Base-by-base conservation (phyloP, 176 grass and related monocot genomes). In the Luzula sylvatica region DNA sequence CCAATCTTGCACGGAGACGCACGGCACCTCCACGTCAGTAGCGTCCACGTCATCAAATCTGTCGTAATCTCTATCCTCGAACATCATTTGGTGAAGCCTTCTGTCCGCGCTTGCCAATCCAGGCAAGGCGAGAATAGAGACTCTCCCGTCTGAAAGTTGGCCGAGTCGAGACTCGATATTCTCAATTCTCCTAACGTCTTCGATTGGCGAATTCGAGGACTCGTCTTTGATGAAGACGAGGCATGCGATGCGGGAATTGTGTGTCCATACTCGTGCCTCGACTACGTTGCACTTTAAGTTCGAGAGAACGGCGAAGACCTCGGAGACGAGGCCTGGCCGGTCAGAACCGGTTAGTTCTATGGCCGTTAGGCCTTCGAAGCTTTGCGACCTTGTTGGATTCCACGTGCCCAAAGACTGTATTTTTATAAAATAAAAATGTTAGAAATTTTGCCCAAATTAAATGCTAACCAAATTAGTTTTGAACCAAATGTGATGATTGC, bases 61-160 rank as follows among this genome's bases (percentile, higher is more conserved):
- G 15, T 52, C 58, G 9, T 69, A 65, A 69, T 86, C 74, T 1
- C 50, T 66, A 66, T 68, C 69, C 4, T 78, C 78, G 21, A 70
- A 54, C 92, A 98, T 86, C 71, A 98, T 58, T 73, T 86, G 85
- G 65, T 98, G 92, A 23, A 98, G 92, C 32, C 92, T 81, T 42
- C 85, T 77, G 71, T 98, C 92, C 39, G 55, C 23, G 0, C 53
- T 50, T 1, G 73, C 68, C 9, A 81, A 61, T 1, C 76, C 50
- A 0, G 65, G 40, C 22, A 76, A 74, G 23, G 40, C 23, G 15
- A 66, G 73, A 4, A 48, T 38, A 8, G 56, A 20, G 13, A 29
- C 76, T 5, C 49, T 41, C 18, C 77, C 79, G 4, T 75, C 66
- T 35, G 89, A 56, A 16, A 98, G 71, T 17, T 86, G 85, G 2